phyloP scores from a whole-genome alignment of 805 yeast genomes.

The Cyberlindnera amylophila region DNA sequence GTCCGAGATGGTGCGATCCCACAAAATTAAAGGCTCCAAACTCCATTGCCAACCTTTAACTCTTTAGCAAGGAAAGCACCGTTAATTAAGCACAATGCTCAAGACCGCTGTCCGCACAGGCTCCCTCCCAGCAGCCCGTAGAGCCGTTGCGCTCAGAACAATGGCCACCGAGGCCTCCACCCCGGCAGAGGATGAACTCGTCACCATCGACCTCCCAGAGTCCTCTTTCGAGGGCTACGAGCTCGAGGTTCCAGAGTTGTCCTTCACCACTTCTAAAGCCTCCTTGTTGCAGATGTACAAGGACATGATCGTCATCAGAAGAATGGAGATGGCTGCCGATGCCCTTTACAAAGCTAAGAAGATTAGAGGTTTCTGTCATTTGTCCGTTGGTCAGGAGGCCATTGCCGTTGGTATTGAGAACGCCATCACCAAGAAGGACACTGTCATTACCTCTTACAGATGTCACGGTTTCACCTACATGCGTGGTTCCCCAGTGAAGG shows the following conservation, averaged over 20 bases:
- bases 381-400: conserved; percentile 98
- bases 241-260: conserved; percentile 66
- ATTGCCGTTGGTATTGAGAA: conserved; percentile 97
- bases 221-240: conserved; percentile 82
- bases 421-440: conserved; percentile 81
- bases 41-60: too few relatives aligned
- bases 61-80: too few relatives aligned
- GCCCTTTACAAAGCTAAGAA: conserved; percentile 97
- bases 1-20: conserved; percentile 1
- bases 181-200: conserved; percentile 26
- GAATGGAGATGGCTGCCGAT: conserved; percentile 99
- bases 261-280: conserved; percentile 75
- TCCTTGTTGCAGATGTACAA: conserved; percentile 88
- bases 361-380: conserved; percentile 98
- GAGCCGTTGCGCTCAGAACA: conserved; percentile 22
- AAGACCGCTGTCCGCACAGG: conserved; percentile 21
- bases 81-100: conserved; percentile 7
- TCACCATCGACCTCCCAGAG: conserved; percentile 65
- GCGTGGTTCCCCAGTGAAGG: conserved; percentile 92
- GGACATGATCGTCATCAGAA: conserved; percentile 89
- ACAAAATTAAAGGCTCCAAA: too few relatives aligned
- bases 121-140: conserved; percentile 11
- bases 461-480: conserved; percentile 98
- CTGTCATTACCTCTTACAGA: conserved; percentile 94
- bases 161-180: conserved; percentile 25